Evolutionary conservation across 2,329 filamentous ascomycete genomes (phyloP).

Genomic region (Sporothrix humicola): DNA sequence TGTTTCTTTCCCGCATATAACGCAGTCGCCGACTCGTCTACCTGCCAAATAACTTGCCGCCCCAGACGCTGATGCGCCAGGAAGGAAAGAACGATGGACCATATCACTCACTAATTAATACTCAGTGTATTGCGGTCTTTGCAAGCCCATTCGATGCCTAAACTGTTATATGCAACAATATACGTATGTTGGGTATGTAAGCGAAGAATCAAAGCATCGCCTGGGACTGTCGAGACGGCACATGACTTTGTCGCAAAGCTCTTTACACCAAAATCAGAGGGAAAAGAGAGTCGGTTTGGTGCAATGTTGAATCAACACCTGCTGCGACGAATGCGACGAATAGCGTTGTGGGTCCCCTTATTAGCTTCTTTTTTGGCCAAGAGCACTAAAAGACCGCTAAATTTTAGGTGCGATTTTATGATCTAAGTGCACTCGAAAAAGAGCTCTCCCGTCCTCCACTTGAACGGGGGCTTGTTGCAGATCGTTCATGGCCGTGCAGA

Average conservation of each 20-base stretch:
- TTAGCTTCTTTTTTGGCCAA: background rate
- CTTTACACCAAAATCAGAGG: background rate
- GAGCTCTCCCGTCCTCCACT: background rate
- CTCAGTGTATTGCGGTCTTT: no score
- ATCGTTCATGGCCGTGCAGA: conserved; percentile 5
- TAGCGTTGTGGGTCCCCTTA: background rate
- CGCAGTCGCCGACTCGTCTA: background rate
- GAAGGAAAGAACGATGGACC: no score
- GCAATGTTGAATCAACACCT: background rate
- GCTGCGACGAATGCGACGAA: background rate
- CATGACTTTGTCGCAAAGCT: background rate
- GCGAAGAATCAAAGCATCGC: background rate
- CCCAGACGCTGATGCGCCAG: background rate
- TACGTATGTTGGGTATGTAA: background rate
- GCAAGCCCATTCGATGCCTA: background rate
- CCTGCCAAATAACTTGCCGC: background rate
- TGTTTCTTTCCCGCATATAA: background rate
- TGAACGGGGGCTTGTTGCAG: conserved; percentile 22
- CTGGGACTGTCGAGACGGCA: background rate
- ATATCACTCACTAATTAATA: no score
- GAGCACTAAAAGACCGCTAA: background rate
- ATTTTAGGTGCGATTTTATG: background rate
- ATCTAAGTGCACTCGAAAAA: background rate
- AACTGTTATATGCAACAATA: background rate
- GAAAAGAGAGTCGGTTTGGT: no score